phyloP scores from a whole-genome alignment of 352 stramenopile genomes.

The Pythium guiyangense region DNA sequence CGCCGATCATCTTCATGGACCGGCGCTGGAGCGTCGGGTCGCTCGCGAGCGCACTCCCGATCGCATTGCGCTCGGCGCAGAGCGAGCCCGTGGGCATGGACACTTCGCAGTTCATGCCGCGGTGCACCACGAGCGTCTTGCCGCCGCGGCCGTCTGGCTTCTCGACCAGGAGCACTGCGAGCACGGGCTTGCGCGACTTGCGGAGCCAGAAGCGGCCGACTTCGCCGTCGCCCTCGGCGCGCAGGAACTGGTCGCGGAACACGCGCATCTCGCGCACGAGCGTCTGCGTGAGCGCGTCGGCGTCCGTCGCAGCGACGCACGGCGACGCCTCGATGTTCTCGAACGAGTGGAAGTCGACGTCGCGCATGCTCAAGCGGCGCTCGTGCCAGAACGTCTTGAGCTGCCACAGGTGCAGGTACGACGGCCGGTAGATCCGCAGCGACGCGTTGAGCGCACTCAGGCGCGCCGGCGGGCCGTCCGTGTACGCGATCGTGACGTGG shows the following conservation, averaged over 20 bases:
- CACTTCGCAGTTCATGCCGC: constrained; percentile 99
- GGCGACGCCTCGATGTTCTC: too few species aligned
- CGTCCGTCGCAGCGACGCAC: too few species aligned
- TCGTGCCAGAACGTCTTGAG: constrained; percentile 99
- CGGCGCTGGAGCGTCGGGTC: constrained; percentile 91
- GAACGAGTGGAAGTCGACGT: too few species aligned
- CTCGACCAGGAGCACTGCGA: constrained; percentile 96
- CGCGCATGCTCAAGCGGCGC: constrained; percentile 90
- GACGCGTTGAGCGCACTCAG: constrained; percentile 95
- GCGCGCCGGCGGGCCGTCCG: constrained; percentile 93
- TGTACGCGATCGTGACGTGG: constrained; percentile 95
- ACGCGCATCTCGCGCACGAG: too few species aligned
- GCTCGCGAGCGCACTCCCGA: constrained; percentile 94
- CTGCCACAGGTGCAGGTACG: constrained; percentile 98
- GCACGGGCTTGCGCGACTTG: constrained; percentile 97
- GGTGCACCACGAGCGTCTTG: constrained; percentile 79
- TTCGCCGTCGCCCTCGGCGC: constrained; percentile 77
- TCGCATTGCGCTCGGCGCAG: too few species aligned
- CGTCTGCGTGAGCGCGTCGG: too few species aligned
- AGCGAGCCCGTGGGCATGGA: constrained; percentile 94
- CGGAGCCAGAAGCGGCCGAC: constrained; percentile 96
- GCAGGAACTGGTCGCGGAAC: constrained; percentile 83
- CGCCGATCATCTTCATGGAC: constrained; percentile 94
- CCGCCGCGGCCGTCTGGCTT: constrained; percentile 46
- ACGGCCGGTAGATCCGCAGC: constrained; percentile 92